Conservation (phyloP, 2,329 filamentous ascomycete species). For the Fusarium illudens region DNA sequence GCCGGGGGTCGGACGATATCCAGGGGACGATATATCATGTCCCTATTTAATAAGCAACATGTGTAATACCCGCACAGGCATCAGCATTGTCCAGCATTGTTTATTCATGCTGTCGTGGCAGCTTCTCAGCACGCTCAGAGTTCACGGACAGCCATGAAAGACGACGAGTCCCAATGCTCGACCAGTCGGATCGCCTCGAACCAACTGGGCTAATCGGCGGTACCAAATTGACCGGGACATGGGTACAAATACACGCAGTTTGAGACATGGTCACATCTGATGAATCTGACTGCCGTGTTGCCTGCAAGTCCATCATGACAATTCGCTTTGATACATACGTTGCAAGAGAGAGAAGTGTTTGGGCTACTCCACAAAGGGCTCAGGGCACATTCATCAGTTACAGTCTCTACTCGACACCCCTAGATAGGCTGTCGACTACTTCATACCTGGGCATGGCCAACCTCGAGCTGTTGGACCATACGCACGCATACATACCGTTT, state of each 20-base stretch:
- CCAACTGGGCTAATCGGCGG: constrained; percentile 16
- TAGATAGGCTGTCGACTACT: not conserved
- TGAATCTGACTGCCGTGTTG: constrained; percentile 19
- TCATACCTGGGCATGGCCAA: not conserved
- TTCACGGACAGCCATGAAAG: constrained; percentile 14
- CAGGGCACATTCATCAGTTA: constrained; percentile 1
- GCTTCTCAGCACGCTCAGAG: constrained; percentile 16
- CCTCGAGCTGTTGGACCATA: not conserved
- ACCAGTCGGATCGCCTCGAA: constrained; percentile 33
- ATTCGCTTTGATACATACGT: constrained; percentile 2
- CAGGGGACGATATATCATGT: not conserved
- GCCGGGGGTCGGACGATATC: not conserved
- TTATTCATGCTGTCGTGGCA: constrained; percentile 29
- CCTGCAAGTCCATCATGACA: constrained; percentile 7
- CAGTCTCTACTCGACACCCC: not conserved
- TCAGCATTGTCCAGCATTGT: constrained; percentile 5
- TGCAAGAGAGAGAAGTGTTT: not conserved
- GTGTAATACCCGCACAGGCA: not conserved
- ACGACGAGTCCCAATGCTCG: constrained; percentile 16
- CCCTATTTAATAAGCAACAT: not conserved
- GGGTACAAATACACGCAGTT: constrained; percentile 14
- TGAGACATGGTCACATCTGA: constrained; percentile 30
- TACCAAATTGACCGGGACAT: constrained; percentile 22
- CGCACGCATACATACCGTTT: not conserved
- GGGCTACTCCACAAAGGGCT: not conserved